Percentiles rank a stretch among this genome's conserved stretches.
phyloP scores from a whole-genome alignment of 2,329 filamentous ascomycete species.

The Ophiostoma perfectum region DNA sequence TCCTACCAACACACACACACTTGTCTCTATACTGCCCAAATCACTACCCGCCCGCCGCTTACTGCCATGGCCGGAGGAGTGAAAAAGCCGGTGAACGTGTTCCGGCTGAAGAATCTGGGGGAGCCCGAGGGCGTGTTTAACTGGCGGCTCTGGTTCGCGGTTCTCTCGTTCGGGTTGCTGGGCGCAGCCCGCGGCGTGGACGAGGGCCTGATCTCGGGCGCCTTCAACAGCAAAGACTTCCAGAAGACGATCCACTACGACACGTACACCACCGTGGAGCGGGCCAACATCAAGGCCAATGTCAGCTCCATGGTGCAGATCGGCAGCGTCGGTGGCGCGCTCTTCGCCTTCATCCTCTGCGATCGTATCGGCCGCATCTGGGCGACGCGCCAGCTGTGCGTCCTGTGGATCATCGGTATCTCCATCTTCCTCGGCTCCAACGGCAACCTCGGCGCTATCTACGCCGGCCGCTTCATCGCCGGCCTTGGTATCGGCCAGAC shows the following conservation, averaged over 20 bases:
- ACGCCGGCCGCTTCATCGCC: background rate
- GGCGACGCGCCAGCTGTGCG: conserved; percentile 7
- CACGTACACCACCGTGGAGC: background rate
- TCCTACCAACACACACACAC: too few species aligned
- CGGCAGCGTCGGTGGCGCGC: background rate
- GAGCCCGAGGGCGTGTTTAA: conserved; percentile 1
- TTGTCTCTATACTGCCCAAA: too few species aligned
- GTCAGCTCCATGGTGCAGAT: conserved; percentile 6
- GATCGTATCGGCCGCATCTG: conserved; percentile 1
- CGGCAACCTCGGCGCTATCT: background rate
- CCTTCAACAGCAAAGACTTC: conserved; percentile 4
- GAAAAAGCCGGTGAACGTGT: conserved; percentile 1
- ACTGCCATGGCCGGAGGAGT: background rate
- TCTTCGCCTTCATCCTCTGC: background rate
- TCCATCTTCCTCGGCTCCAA: background rate
- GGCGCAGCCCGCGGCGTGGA: conserved; percentile 1
- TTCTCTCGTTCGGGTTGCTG: background rate
- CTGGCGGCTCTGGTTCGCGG: background rate
- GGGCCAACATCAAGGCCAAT: conserved; percentile 5
- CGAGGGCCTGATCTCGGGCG: background rate
- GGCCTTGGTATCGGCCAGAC: background rate
- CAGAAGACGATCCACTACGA: background rate
- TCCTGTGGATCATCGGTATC: background rate
- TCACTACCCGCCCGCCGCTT: too few species aligned
- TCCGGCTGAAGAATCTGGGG: conserved; percentile 1